Evolutionary conservation across 1,284 basidiomycete species (phyloP), one percentile per base, ranked within the genome.

Genomic region (Singerocomus inundabilis): DNA sequence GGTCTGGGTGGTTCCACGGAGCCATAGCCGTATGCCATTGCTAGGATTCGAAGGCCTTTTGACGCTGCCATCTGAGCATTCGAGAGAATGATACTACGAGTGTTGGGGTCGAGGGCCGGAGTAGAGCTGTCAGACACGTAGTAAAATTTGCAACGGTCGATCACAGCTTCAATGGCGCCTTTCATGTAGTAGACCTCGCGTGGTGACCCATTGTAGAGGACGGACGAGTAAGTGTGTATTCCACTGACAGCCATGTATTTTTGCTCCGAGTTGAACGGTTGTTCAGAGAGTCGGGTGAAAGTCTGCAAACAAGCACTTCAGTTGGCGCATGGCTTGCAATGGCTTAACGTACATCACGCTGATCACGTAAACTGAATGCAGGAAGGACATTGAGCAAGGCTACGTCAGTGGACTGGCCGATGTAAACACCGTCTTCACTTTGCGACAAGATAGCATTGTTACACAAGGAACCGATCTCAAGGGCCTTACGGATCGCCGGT

Each of bases 181-280:
- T 97, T 97, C 68, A 94, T 81, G 72, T 95, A 97, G 63, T 88
- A 88, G 67, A 87, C 82, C 61, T 96, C 92, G 5, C 78, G 76
- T 9, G 75, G 65, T 15, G 68, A 66, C 25, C 69, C 70, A 53
- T 67, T 78, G 65, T 62, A 75, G 30, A 57, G 59, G 37, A 43
- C 66, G 12, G 68, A 57, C 34, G 64, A 51, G 37, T 61, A 34
- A 57, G 62, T 58, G 67, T 86, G 81, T 10, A 76, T 63, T 12
- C 95, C 95, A 41, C 84, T 87, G 51, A 98, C 84, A 5, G 87
- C 85, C 91, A 98, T 98, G 64, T 80, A 93, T 70, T 98, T 98
- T 53, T 81, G 79, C 60, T 98, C 94, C 3, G 95, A 98, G 64
- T 81, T 91, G 78, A 99, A 99, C 0, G 95, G 86, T 33, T 84